Evolutionary conservation across 202 grass and related monocot genomes (phyloP).

Genomic region (Zizania palustris): DNA sequence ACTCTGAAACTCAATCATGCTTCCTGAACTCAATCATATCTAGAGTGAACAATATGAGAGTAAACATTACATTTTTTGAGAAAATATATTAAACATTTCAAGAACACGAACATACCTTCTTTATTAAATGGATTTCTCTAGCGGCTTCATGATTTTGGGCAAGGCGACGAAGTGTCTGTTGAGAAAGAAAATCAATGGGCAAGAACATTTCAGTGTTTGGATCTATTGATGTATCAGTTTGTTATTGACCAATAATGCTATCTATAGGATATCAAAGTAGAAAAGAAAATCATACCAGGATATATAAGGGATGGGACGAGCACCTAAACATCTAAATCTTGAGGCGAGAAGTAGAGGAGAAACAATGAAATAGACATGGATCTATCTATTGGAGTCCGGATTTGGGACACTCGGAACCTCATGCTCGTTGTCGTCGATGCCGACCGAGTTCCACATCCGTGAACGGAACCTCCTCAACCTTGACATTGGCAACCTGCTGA

Average conservation of each 20-base stretch:
- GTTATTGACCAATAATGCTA: no score
- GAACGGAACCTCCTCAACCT: slow-evolving; percentile 40
- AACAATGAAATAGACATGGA: not conserved
- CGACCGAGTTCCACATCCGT: slow-evolving; percentile 42
- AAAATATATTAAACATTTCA: slow-evolving; percentile 7
- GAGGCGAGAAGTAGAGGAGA: not conserved
- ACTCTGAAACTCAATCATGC: no score
- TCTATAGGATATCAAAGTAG: not conserved
- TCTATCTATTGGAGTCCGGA: slow-evolving; percentile 75
- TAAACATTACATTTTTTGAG: no score
- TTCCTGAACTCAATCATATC: no score
- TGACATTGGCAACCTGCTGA: not conserved
- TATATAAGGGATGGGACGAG: not conserved
- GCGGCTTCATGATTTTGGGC: slow-evolving; percentile 99
- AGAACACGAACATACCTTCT: slow-evolving; percentile 64
- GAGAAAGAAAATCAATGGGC: slow-evolving; percentile 44
- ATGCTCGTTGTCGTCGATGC: slow-evolving; percentile 57
- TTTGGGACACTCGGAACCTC: slow-evolving; percentile 76
- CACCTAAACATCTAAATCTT: not conserved
- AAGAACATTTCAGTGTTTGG: slow-evolving; percentile 73
- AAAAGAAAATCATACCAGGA: slow-evolving; percentile 14
- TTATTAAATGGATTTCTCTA: slow-evolving; percentile 91
- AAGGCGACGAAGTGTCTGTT: slow-evolving; percentile 81
- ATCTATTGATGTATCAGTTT: slow-evolving; percentile 85
- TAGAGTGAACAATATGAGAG: not conserved